Evolutionary conservation across 2,329 filamentous ascomycete genomes (phyloP).

Genomic region (Monosporascus sp.): DNA sequence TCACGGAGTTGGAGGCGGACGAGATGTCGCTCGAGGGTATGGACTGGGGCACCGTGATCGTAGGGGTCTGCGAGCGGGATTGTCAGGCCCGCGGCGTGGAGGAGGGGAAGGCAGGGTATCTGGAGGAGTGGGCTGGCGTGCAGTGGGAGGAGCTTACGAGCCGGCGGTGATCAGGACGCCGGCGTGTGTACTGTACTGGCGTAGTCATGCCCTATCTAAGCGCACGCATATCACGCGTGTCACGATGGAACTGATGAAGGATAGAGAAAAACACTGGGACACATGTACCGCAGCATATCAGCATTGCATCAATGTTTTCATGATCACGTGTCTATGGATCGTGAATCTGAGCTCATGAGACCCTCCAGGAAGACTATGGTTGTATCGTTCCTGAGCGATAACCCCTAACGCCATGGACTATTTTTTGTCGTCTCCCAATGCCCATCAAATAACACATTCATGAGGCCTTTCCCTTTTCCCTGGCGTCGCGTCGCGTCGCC

Average conservation of each 20-base stretch:
- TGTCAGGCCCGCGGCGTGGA: slow-evolving; percentile 58
- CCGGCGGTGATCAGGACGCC: slow-evolving; percentile 1
- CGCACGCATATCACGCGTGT: not conserved
- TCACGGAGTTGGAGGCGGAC: slow-evolving; percentile 79
- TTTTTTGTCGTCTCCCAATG: slow-evolving; percentile 14
- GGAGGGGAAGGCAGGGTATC: slow-evolving; percentile 64
- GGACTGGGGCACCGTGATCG: slow-evolving; percentile 94
- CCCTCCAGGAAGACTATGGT: not conserved
- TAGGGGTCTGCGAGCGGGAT: slow-evolving; percentile 78
- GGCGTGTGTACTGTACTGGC: not conserved
- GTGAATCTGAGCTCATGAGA: not conserved
- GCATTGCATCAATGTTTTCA: not conserved
- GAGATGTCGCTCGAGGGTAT: slow-evolving; percentile 73
- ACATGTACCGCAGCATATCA: not conserved
- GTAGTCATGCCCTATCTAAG: not conserved
- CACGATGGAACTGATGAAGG: not conserved
- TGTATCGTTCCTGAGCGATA: not conserved
- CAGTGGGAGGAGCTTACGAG: slow-evolving; percentile 80
- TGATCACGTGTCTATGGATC: not conserved
- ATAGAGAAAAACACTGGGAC: not conserved
- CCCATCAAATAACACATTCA: slow-evolving; percentile 8
- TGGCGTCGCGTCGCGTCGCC: not conserved
- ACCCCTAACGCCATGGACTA: slow-evolving; percentile 13
- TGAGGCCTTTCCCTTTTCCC: not conserved
- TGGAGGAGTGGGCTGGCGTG: slow-evolving; percentile 96